Conservation (phyloP, 2,329 filamentous ascomycete species). For the Fusarium sp. region DNA sequence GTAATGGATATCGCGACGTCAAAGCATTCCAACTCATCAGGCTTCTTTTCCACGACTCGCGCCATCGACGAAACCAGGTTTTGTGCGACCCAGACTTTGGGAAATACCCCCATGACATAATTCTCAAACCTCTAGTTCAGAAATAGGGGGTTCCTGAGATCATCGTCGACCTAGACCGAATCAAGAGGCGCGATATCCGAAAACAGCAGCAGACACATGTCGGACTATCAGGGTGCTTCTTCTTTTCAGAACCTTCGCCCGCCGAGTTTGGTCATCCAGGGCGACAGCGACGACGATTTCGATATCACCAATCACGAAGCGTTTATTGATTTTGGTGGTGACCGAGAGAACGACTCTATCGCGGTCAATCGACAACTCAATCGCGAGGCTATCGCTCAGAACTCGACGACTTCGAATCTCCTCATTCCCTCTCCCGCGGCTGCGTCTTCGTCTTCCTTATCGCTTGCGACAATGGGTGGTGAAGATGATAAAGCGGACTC, state of each 20-base stretch:
- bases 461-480: constrained; percentile 29
- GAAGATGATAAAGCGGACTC: constrained; percentile 27
- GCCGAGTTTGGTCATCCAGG: constrained; percentile 42
- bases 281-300: constrained; percentile 33
- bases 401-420: constrained; percentile 29
- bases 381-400: constrained; percentile 30
- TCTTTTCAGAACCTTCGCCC: constrained; percentile 37
- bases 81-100: constrained; percentile 8
- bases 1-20: constrained; percentile 32
- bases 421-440: constrained; percentile 27
- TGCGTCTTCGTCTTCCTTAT: constrained; percentile 28
- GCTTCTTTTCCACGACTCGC: constrained; percentile 16
- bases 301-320: not conserved
- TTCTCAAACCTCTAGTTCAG: not conserved
- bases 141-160: not conserved
- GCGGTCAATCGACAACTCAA: constrained; percentile 23
- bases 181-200: constrained; percentile 27
- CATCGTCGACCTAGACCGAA: constrained; percentile 19
- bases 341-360: constrained; percentile 15
- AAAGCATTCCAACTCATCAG: constrained; percentile 31
- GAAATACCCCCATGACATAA: constrained; percentile 3
- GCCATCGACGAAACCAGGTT: constrained; percentile 29
- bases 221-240: constrained; percentile 36
- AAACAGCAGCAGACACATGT: constrained; percentile 37
- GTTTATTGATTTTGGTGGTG: constrained; percentile 15